Evolutionary conservation across 257 asterid genomes (phyloP), one percentile per base, ranked within the genome.

Genomic region (Penstemon newberryi): DNA sequence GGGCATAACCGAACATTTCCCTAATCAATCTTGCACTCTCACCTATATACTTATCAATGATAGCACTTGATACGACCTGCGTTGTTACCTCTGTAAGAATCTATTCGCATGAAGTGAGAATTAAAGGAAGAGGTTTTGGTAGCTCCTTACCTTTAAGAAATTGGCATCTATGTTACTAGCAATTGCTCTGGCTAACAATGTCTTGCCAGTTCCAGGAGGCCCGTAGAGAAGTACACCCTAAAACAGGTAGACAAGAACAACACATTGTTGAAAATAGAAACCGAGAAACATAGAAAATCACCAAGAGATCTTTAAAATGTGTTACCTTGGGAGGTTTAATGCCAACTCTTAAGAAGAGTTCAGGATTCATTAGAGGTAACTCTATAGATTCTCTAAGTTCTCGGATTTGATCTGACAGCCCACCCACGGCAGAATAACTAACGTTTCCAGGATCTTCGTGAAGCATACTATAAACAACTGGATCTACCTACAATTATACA

Each of bases 121-220:
- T 33, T 53, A 12, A 42, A 53, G 61, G 18, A 6, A 62, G 37
- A 33, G 42, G 51, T 36, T 6, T 15, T 53, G 8, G 10, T 15
- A 45, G 3, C 11, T 45, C 47, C 55, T 41, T 4, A 90, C 99
- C 95, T 93, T 93, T 15, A 93, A 83, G 87, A 93, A 93, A 78
- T 90, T 93, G 69, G 99, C 97, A 68, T 93, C 99, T 67, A 93
- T 93, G 70, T 90, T 93, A 79, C 99, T 93, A 60, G 97, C 99
- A 66, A 93, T 93, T 49, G 99, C 99, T 79, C 97, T 80, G 79
- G 97, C 99, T 75, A 93, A 71, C 82, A 93, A 75, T 67, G 99
- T 93, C 87, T 93, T 93, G 70, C 99, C 99, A 54, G 99, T 93
- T 75, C 97, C 99, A 58, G 99, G 99, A 63, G 99, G 97, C 12